Evolutionary conservation across 768 basidiomycete species (phyloP).

Genomic region (Lentinula sp.): DNA sequence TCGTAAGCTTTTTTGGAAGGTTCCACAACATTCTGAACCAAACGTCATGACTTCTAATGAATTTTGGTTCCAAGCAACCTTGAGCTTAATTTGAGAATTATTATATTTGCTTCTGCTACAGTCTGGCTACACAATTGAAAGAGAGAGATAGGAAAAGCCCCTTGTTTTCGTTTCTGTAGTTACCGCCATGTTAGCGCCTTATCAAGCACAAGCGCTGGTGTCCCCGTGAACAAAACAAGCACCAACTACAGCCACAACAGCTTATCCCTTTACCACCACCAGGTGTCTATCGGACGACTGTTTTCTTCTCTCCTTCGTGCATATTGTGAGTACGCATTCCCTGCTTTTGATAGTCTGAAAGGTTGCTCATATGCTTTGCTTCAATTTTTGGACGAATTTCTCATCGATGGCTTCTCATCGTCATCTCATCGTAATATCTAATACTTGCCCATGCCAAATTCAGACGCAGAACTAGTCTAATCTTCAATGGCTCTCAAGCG

Average conservation of each 20-base stretch:
- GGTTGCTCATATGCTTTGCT: background rate
- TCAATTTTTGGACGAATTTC: constrained; percentile 10
- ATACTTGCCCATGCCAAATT: constrained; percentile 19
- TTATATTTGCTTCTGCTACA: no score
- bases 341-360: background rate
- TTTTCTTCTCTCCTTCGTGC: constrained; percentile 12
- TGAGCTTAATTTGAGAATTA: background rate
- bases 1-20: background rate
- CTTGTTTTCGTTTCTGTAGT: no score
- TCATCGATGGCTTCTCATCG: constrained; percentile 6
- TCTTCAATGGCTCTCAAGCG: constrained; percentile 90
- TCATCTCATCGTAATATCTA: constrained; percentile 27
- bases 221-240: background rate
- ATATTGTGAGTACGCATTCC: constrained; percentile 16
- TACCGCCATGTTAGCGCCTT: background rate
- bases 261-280: constrained; percentile 32
- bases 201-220: constrained; percentile 1
- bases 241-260: constrained; percentile 24
- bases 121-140: no score
- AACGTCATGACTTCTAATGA: no score
- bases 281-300: constrained; percentile 10
- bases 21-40: background rate
- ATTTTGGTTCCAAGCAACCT: background rate
- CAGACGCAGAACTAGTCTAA: constrained; percentile 17
- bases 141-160: no score